Base-by-base conservation (phyloP, 2,329 filamentous ascomycete genomes). In the Diplodia corticola region DNA sequence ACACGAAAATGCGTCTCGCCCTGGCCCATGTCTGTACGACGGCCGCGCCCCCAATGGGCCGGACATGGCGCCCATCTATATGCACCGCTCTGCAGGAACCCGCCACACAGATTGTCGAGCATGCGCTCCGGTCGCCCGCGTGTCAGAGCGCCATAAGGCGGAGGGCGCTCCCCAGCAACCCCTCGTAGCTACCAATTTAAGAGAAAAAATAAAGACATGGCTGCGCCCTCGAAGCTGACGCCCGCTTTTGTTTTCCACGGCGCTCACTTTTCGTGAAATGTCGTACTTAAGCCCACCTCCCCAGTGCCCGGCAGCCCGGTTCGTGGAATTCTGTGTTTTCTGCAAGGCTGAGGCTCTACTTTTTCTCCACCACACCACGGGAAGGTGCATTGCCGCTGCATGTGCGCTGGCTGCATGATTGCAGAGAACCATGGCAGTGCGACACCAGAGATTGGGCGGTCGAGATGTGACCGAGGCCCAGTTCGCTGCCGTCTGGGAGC, bases 1-100 rank as follows among this genome's bases (percentile, higher is more conserved):
- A 49, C 48, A 61, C 57, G 57, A 61, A 61, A 61, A 61, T 35
- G 44, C 57, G 37, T 40, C 48, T 60, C 7, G 55, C 55, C 55
- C 55, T 20, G 24, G 37, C 22, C 55, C 55, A 28, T 60, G 55
- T 37, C 26, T 60, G 55, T 60, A 33, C 55, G 24, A 60, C 55
- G 37, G 30, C 28, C 33, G 33, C 30, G 30, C 51, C 51, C 22
- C 33, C n/a, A 24, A 7, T 22, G 51, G 30, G n/a, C n/a, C 20
- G 54, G n/a, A 57, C 55, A 60, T 49, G 28, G 57, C 57, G 57
- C 12, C 26, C 26, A 12, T 49, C 44, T 61, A 46, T 22, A 61
- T 61, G 57, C 57, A 33, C 50, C 33, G 40, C 35, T 17, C 57
- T 61, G 57, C 44, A 61, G 57, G 57, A 61, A 61, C 57, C 44